phyloP scores from a whole-genome alignment of 2,329 filamentous ascomycete genomes.

The Colletotrichum sidae region DNA sequence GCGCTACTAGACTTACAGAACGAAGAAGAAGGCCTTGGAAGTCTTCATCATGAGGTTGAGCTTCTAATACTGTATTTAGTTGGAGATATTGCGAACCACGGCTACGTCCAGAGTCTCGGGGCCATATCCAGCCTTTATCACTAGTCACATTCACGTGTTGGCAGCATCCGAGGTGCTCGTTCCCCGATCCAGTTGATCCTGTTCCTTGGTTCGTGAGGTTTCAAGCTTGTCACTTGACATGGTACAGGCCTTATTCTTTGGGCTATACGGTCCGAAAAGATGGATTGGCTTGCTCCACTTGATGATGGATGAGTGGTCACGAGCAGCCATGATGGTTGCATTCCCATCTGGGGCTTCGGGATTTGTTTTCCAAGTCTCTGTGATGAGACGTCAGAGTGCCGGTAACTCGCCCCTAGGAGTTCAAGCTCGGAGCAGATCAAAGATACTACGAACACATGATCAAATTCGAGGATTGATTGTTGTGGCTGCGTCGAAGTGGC shows the following conservation, averaged over 20 bases:
- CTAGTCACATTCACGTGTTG: no score
- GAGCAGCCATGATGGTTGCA: constrained; percentile 1
- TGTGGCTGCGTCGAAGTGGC: no score
- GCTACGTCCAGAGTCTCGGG: no score
- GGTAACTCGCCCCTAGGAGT: no score
- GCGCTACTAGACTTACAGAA: neutral
- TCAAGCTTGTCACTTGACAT: neutral
- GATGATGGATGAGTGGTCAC: neutral
- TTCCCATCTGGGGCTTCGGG: neutral
- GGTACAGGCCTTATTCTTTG: constrained; percentile 3
- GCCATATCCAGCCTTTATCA: no score
- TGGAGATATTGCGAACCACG: no score
- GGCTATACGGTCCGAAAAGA: constrained; percentile 2
- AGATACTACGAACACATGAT: no score
- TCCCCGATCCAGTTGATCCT: no score
- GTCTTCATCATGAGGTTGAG: constrained; percentile 1
- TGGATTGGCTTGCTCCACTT: constrained; percentile 2
- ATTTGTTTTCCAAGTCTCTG: neutral
- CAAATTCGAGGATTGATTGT: no score
- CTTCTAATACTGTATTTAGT: neutral
- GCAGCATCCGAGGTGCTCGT: no score
- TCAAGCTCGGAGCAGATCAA: no score
- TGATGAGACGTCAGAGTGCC: neutral
- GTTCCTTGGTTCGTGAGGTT: no score
- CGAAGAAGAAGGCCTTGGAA: constrained; percentile 1